Base-by-base conservation (phyloP, 2,329 filamentous ascomycete genomes). In the Epichloe glyceriae region DNA sequence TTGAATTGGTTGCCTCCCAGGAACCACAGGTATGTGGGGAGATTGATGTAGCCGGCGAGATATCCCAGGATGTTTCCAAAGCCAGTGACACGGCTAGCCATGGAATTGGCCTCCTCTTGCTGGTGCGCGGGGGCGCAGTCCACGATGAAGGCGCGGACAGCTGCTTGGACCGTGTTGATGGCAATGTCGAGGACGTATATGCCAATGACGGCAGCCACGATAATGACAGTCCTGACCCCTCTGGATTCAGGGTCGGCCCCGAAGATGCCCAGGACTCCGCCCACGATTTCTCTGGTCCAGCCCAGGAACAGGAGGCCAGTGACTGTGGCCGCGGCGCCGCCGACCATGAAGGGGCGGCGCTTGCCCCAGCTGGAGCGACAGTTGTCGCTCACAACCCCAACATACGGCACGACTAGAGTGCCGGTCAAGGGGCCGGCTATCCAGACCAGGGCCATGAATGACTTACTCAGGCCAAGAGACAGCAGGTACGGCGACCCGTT, bases 131-230 rank as follows among this genome's bases (percentile, higher is more conserved):
- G 93, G 0, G 88, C 86, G 61, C 89, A 91, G 63, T 97, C 91
- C 22, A 96, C 86, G 50, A 97, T 95, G 64, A 94, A 95, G 22
- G 90, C 88, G 56, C 90, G 80, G 61, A 96, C 86, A 4, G 83
- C 86, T 46, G 93, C 91, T 76, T 97, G 91, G 35, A 97, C 88
- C 78, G 90, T 93, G 68, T 97, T 97, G 71, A 97, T 93, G 60
- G 90, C 82, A 66, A 97, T 93, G 65, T 97, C 91, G 47, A 97
- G 76, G 47, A 93, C 74, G 67, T 95, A 97, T 60, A 97, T 86
- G 70, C 89, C 85, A 33, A 89, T 63, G 5, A 95, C 88, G 7
- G 91, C 91, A 52, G 88, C 76, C 34, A 88, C 71, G 57, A 95
- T 91, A 46, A 86, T 79, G 41, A 74, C 71, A 3, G 74, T 75